phyloP scores from a whole-genome alignment of 108 stramenopile species.

The Cylindrotheca fusiformis region DNA sequence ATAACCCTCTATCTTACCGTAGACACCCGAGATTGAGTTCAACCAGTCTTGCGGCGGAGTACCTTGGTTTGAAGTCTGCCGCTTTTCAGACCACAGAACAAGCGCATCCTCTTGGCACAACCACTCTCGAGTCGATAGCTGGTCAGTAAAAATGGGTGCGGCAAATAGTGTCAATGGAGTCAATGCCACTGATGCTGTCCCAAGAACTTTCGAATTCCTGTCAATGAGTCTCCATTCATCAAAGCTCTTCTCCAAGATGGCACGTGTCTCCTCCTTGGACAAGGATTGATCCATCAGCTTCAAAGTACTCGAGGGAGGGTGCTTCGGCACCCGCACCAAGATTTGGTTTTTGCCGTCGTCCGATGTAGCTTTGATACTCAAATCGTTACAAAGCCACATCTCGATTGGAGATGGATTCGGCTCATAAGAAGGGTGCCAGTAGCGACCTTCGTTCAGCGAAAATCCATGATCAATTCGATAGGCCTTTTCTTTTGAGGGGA shows the following conservation, averaged over 20 bases:
- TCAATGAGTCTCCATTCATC: neutral
- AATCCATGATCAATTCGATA: neutral
- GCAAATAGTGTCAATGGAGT: neutral
- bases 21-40: neutral
- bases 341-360: no score
- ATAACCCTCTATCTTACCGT: neutral
- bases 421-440: neutral
- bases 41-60: neutral
- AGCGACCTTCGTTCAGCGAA: neutral
- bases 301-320: neutral
- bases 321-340: neutral
- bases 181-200: neutral
- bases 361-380: no score
- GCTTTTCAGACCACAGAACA: neutral
- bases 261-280: neutral
- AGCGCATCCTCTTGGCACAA: neutral
- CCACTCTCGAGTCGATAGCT: neutral
- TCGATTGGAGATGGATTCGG: no score
- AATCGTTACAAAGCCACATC: no score
- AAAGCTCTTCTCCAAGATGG: neutral
- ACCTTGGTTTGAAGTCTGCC: neutral
- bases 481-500: neutral
- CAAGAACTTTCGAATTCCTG: neutral
- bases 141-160: neutral
- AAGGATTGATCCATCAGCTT: neutral